These are phyloP conservation scores for Suillus plorans DNA, from an alignment of 768 basidiomycete genomes.

Conservation along the genomic window DNA sequence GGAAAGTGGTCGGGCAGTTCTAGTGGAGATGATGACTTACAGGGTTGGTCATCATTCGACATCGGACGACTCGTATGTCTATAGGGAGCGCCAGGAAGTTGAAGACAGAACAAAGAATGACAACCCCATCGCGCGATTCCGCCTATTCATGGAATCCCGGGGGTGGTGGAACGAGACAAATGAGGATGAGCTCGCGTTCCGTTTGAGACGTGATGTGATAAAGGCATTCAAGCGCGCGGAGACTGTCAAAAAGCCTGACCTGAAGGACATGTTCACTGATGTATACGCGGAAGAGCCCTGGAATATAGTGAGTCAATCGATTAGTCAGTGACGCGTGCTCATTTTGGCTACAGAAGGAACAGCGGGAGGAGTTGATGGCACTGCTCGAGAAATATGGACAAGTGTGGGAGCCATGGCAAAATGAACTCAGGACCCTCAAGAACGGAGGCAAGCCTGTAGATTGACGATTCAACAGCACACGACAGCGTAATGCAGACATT, in stretches of 20 bases:
- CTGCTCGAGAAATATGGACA: conserved; percentile 84
- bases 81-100: conserved; percentile 85
- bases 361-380: conserved; percentile 73
- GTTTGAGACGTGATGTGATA: conserved; percentile 73
- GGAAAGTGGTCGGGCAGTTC: conserved; percentile 76
- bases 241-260: conserved; percentile 57
- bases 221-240: conserved; percentile 79
- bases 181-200: conserved; percentile 70
- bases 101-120: conserved; percentile 90
- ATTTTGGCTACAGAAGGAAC: conserved; percentile 60
- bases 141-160: conserved; percentile 78
- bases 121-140: conserved; percentile 82
- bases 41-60: conserved; percentile 94
- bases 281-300: conserved; percentile 86
- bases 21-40: conserved; percentile 91
- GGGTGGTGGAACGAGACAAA: conserved; percentile 83
- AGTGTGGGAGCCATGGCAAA: conserved; percentile 85
- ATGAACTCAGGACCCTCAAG: conserved; percentile 74
- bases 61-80: conserved; percentile 94
- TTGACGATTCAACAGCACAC: conserved; percentile 10
- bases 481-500: background rate
- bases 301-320: conserved; percentile 64
- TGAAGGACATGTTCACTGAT: conserved; percentile 82
- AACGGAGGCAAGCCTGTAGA: conserved; percentile 57
- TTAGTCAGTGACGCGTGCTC: conserved; percentile 2